Percentiles rank a stretch among this genome's conserved stretches.
phyloP scores from a whole-genome alignment of 1,139 yeast species.

The Debaryomycetaceae sp. region DNA sequence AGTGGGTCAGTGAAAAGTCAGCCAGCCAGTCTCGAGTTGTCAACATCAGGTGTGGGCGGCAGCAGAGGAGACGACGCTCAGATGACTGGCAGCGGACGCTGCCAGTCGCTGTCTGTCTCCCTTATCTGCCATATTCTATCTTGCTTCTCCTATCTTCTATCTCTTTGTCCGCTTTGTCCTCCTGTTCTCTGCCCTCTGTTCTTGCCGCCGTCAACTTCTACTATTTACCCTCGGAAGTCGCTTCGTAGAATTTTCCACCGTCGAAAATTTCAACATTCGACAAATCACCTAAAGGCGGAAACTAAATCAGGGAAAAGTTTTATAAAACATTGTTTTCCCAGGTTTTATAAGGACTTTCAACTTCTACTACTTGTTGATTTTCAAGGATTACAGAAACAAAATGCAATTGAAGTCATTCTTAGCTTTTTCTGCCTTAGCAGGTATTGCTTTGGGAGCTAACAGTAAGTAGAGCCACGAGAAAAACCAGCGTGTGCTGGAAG shows the following conservation, averaged over 20 bases:
- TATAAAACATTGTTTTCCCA: constrained; percentile 1
- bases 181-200: too few species aligned
- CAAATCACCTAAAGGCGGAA: constrained; percentile 6
- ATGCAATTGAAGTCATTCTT: constrained; percentile 54
- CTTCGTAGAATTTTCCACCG: not conserved
- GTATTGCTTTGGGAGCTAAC: constrained; percentile 48
- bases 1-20: too few species aligned
- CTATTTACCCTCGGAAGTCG: constrained; percentile 6
- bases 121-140: too few species aligned
- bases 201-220: too few species aligned
- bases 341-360: not conserved
- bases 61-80: too few species aligned
- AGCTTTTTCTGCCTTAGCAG: constrained; percentile 45
- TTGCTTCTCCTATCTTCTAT: too few species aligned
- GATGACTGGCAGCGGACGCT: too few species aligned
- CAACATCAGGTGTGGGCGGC: too few species aligned
- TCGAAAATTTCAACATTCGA: constrained; percentile 3
- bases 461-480: constrained; percentile 40
- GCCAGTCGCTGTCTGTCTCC: too few species aligned
- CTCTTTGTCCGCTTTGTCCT: too few species aligned
- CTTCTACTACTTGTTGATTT: not conserved
- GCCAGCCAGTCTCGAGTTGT: too few species aligned
- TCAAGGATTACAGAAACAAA: constrained; percentile 9
- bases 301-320: constrained; percentile 1
- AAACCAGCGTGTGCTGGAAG: not conserved